Evolutionary conservation across 2,329 filamentous ascomycete species (phyloP).

Genomic region (Emergomyces pasteurianus): DNA sequence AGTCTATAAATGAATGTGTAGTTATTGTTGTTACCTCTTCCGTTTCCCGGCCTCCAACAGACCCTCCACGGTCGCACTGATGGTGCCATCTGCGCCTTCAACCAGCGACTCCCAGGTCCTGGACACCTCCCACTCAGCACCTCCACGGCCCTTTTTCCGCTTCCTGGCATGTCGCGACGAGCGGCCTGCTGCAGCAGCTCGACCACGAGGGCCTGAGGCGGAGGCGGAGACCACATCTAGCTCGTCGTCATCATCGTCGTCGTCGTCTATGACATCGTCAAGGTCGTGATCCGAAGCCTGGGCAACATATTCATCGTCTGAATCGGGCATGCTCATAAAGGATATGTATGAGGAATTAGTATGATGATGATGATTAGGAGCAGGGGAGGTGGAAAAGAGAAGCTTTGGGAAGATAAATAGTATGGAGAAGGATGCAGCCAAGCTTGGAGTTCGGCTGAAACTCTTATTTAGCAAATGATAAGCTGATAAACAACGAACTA

Average conservation of each 20-base stretch:
- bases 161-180: constrained; percentile 13
- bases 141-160: constrained; percentile 29
- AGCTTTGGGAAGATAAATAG: not conserved
- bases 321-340: constrained; percentile 20
- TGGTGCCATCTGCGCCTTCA: constrained; percentile 66
- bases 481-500: too few species aligned
- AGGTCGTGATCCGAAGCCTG: constrained; percentile 36
- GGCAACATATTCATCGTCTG: constrained; percentile 42
- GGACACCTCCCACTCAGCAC: constrained; percentile 36
- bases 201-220: not conserved
- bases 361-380: not conserved
- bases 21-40: too few species aligned
- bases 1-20: too few species aligned
- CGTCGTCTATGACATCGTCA: constrained; percentile 19
- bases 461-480: too few species aligned
- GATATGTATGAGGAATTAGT: not conserved
- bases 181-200: not conserved
- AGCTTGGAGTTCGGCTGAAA: not conserved
- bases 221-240: constrained; percentile 1
- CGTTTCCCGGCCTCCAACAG: constrained; percentile 73
- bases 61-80: constrained; percentile 59
- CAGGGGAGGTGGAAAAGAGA: too few species aligned
- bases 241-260: constrained; percentile 15
- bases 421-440: too few species aligned
- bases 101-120: constrained; percentile 56